phyloP scores from a whole-genome alignment of 2,329 filamentous ascomycete species.

The Stagonosporopsis cucurbitacearum region DNA sequence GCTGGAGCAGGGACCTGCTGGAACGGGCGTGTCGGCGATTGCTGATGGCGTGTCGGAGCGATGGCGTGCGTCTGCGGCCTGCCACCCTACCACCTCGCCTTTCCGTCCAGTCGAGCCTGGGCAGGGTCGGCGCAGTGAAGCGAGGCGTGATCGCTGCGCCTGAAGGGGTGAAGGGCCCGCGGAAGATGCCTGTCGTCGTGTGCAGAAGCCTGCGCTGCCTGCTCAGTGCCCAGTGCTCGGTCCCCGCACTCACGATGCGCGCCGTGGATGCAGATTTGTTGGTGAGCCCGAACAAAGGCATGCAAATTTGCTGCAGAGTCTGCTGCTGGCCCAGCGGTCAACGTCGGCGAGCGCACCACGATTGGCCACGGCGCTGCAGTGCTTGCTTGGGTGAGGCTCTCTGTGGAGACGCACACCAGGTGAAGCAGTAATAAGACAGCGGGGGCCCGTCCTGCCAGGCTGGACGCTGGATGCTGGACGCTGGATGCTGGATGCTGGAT shows the following conservation, averaged over 20 bases:
- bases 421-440: conserved; percentile 20
- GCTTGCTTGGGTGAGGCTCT: conserved; percentile 17
- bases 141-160: conserved; percentile 16
- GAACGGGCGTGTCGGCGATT: conserved; percentile 18
- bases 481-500: too few relatives aligned
- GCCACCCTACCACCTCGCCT: conserved; percentile 12
- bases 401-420: conserved; percentile 11
- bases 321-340: conserved; percentile 17
- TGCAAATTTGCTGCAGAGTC: conserved; percentile 21
- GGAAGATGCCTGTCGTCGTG: conserved; percentile 11
- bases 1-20: conserved; percentile 22
- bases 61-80: conserved; percentile 30
- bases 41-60: conserved; percentile 23
- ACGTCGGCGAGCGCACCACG: conserved; percentile 17
- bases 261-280: conserved; percentile 9
- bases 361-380: conserved; percentile 16
- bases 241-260: conserved; percentile 19
- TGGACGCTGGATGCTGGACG: too few relatives aligned
- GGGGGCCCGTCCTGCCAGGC: conserved; percentile 19
- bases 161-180: neutral
- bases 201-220: conserved; percentile 11
- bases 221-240: conserved; percentile 19
- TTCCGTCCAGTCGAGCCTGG: conserved; percentile 7
- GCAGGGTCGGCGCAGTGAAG: conserved; percentile 14
- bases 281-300: conserved; percentile 16